Evolutionary conservation across 805 yeast genomes (phyloP).

Genomic region (Saccharomycopsis vini): DNA sequence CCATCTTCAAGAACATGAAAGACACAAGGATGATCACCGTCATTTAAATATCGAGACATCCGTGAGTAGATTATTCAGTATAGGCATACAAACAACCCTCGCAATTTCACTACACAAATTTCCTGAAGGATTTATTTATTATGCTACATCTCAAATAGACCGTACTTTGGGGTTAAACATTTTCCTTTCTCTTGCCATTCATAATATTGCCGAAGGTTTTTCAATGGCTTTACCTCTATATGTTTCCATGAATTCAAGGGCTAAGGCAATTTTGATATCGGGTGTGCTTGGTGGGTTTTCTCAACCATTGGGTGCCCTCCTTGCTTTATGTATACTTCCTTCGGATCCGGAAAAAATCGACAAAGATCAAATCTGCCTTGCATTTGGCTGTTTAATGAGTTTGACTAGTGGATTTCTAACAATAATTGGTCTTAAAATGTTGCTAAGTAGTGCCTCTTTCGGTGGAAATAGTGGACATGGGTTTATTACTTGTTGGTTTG

Average conservation of each 20-base stretch:
- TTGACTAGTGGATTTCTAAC: slow-evolving; percentile 78
- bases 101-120: slow-evolving; percentile 85
- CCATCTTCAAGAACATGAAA: slow-evolving; percentile 24
- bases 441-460: slow-evolving; percentile 70
- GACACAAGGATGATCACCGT: slow-evolving; percentile 47
- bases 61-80: slow-evolving; percentile 65
- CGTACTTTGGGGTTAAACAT: slow-evolving; percentile 64
- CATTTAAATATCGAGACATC: slow-evolving; percentile 69
- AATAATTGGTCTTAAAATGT: slow-evolving; percentile 79
- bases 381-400: slow-evolving; percentile 59
- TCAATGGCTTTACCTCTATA: slow-evolving; percentile 87
- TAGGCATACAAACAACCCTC: slow-evolving; percentile 82
- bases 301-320: slow-evolving; percentile 82
- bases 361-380: slow-evolving; percentile 29
- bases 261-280: slow-evolving; percentile 55
- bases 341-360: slow-evolving; percentile 29
- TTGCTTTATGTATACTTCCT: slow-evolving; percentile 49
- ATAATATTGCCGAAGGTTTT: slow-evolving; percentile 90
- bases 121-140: slow-evolving; percentile 92
- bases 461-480: slow-evolving; percentile 54
- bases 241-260: slow-evolving; percentile 56
- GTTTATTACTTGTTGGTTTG: slow-evolving; percentile 48
- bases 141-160: slow-evolving; percentile 62
- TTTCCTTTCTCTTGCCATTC: slow-evolving; percentile 77
- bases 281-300: slow-evolving; percentile 72